Percentiles rank a stretch among this genome's conserved stretches.
These are phyloP conservation scores for Begonia peltatifolia DNA, from an alignment of 306 rosid genomes.

Conservation along the genomic window DNA sequence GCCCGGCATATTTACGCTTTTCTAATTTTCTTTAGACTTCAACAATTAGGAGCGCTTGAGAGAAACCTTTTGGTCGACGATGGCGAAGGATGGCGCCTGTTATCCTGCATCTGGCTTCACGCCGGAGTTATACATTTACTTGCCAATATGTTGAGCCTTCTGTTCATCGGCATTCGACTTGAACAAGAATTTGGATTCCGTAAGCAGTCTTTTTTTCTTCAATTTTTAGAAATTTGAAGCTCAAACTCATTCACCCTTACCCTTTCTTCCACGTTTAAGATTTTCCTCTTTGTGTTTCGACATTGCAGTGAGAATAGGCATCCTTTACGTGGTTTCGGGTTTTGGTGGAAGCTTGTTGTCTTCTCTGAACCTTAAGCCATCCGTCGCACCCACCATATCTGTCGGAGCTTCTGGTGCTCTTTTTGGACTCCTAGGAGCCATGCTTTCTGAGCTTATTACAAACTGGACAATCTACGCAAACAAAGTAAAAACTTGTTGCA, in stretches of 20 bases:
- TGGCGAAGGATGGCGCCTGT: slow-evolving; percentile 56
- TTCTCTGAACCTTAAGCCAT: slow-evolving; percentile 13
- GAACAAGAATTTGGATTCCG: slow-evolving; percentile 86
- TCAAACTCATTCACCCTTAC: neutral
- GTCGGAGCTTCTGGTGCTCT: slow-evolving; percentile 97
- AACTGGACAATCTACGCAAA: slow-evolving; percentile 76
- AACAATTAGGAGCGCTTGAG: slow-evolving; percentile 50
- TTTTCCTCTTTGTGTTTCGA: slow-evolving; percentile 8
- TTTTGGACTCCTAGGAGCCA: slow-evolving; percentile 76
- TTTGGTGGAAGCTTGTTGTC: slow-evolving; percentile 74
- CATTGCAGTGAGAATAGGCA: slow-evolving; percentile 63
- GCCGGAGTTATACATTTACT: slow-evolving; percentile 75
- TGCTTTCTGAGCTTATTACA: slow-evolving; percentile 94
- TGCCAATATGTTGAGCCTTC: slow-evolving; percentile 69
- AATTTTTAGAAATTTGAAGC: neutral
- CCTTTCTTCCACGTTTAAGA: neutral
- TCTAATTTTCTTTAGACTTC: slow-evolving; percentile 27
- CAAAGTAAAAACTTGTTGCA: slow-evolving; percentile 29
- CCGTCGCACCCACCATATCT: slow-evolving; percentile 19
- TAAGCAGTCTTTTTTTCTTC: slow-evolving; percentile 19
- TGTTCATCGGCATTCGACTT: slow-evolving; percentile 59
- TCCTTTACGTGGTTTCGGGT: slow-evolving; percentile 49
- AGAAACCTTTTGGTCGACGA: slow-evolving; percentile 24
- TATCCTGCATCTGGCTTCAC: slow-evolving; percentile 88
- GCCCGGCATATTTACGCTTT: neutral